Percentiles rank a stretch among this genome's conserved stretches.
Evolutionary conservation across 2,329 filamentous ascomycete species (phyloP).

Genomic region (Tolypocladium ovalisporum): DNA sequence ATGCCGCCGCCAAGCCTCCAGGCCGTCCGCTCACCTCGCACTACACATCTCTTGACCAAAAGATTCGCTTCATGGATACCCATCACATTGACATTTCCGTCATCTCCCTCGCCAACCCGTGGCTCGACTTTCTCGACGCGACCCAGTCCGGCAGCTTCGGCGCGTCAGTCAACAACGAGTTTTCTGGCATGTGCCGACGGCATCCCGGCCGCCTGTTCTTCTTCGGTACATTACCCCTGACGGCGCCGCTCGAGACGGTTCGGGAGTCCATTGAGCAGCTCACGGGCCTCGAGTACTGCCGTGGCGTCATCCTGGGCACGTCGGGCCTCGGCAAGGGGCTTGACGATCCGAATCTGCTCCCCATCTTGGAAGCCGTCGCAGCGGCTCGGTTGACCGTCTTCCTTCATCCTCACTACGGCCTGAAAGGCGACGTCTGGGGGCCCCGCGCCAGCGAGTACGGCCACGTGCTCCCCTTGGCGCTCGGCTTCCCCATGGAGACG

Average conservation of each 20-base stretch:
- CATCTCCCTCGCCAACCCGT: conserved; percentile 84
- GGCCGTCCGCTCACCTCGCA: conserved; percentile 75
- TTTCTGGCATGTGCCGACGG: conserved; percentile 58
- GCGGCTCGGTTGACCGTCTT: conserved; percentile 59
- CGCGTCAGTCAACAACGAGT: conserved; percentile 61
- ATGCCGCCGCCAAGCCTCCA: conserved; percentile 46
- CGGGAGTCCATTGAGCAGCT: conserved; percentile 56
- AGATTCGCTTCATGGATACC: conserved; percentile 77
- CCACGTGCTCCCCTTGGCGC: conserved; percentile 73
- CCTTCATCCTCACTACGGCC: conserved; percentile 84
- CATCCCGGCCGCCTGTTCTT: conserved; percentile 64
- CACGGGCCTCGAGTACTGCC: conserved; percentile 51
- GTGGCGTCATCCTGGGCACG: conserved; percentile 84
- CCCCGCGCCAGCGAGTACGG: conserved; percentile 64
- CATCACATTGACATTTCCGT: conserved; percentile 77
- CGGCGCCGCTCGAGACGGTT: conserved; percentile 50
- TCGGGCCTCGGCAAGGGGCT: conserved; percentile 69
- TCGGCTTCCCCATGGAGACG: conserved; percentile 87
- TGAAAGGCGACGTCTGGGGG: conserved; percentile 72
- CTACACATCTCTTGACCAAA: conserved; percentile 70
- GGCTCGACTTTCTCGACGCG: conserved; percentile 71
- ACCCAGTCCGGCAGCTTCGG: conserved; percentile 54
- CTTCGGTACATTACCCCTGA: conserved; percentile 73
- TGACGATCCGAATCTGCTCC: conserved; percentile 64
- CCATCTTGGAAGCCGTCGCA: conserved; percentile 61